Percentiles rank a stretch among this genome's conserved stretches.
phyloP scores from a whole-genome alignment of 2,329 filamentous ascomycete genomes.

The Fusarium buharicum region DNA sequence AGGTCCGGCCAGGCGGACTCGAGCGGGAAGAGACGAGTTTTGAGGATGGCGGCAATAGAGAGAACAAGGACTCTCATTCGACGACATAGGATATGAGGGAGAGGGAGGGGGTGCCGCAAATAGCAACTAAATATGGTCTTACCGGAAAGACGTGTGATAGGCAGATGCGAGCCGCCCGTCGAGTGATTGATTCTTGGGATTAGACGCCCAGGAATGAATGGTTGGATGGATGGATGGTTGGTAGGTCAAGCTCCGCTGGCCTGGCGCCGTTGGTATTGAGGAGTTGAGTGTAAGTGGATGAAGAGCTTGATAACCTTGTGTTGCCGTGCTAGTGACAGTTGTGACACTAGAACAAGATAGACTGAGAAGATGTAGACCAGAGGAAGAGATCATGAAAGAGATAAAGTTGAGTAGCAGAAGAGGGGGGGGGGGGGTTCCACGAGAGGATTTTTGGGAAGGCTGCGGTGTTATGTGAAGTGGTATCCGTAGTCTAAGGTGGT shows the following conservation, averaged over 20 bases:
- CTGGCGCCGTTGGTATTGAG: conserved; percentile 25
- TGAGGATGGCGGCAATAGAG: conserved; percentile 54
- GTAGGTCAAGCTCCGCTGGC: conserved; percentile 52
- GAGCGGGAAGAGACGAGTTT: conserved; percentile 61
- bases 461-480: conserved; percentile 36
- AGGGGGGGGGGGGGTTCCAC: conserved; percentile 26
- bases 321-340: conserved; percentile 3
- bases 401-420: conserved; percentile 5
- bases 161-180: conserved; percentile 39
- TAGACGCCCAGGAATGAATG: conserved; percentile 43
- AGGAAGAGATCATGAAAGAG: not conserved
- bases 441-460: conserved; percentile 29
- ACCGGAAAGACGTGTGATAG: conserved; percentile 47
- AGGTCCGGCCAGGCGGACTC: conserved; percentile 48
- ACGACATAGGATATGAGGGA: conserved; percentile 42
- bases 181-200: conserved; percentile 40
- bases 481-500: conserved; percentile 13
- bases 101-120: conserved; percentile 39
- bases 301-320: conserved; percentile 5
- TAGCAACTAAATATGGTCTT: conserved; percentile 44
- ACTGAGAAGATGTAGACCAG: not conserved
- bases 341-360: not conserved
- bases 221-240: no score
- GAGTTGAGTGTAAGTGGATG: conserved; percentile 12
- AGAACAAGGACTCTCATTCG: conserved; percentile 48